These are phyloP conservation scores for Monosporascus sp. DNA, from an alignment of 2,329 filamentous ascomycete genomes.

Conservation along the genomic window DNA sequence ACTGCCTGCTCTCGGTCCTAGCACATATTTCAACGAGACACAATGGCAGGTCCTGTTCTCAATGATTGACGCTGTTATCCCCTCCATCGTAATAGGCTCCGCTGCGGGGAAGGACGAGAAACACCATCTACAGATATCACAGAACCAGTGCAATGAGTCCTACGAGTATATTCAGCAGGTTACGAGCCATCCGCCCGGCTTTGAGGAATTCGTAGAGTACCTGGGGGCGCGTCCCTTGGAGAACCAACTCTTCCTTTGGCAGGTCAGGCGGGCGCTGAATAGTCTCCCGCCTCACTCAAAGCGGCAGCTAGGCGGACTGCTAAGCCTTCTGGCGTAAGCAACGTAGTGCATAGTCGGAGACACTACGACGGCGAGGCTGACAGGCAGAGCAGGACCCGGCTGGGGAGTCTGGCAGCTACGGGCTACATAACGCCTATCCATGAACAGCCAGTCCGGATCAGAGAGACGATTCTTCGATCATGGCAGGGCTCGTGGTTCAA, in stretches of 20 bases:
- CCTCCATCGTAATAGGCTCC: constrained; percentile 47
- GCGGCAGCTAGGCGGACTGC: constrained; percentile 32
- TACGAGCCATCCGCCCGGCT: constrained; percentile 34
- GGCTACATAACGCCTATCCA: constrained; percentile 60
- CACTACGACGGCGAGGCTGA: constrained; percentile 4
- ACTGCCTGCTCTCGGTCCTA: constrained; percentile 13
- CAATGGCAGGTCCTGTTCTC: constrained; percentile 52
- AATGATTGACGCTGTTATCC: constrained; percentile 54
- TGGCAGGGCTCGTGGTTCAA: constrained; percentile 58
- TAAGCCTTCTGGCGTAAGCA: constrained; percentile 41
- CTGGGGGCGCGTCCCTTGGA: constrained; percentile 47
- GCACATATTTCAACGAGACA: constrained; percentile 24
- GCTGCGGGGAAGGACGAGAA: constrained; percentile 30
- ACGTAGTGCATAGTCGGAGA: background rate
- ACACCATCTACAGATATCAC: constrained; percentile 40
- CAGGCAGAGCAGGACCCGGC: constrained; percentile 44
- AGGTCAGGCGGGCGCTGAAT: constrained; percentile 39
- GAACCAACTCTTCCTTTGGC: constrained; percentile 47
- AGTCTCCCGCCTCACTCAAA: constrained; percentile 26
- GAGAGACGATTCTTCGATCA: constrained; percentile 55
- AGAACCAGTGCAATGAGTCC: constrained; percentile 43
- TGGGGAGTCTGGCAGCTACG: constrained; percentile 61
- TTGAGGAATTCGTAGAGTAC: constrained; percentile 44
- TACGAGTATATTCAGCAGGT: constrained; percentile 33
- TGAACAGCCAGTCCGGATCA: constrained; percentile 53